Evolutionary conservation across 208 protist species (phyloP).

Genomic region (Leishmania mexicana): DNA sequence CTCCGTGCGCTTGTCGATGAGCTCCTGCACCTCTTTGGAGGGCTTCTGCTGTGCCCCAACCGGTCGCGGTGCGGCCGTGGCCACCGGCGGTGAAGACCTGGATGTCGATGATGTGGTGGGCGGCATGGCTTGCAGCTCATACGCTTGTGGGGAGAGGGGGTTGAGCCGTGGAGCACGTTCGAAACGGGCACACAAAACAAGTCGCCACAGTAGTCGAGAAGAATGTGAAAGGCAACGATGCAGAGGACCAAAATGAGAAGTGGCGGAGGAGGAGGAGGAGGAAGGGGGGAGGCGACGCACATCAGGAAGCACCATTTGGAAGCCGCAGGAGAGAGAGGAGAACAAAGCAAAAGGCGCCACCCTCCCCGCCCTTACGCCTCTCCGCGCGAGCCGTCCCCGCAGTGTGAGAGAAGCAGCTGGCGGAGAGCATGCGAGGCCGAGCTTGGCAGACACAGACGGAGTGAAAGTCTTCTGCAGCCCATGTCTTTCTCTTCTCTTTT

Average conservation of each 20-base stretch:
- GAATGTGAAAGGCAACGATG: not conserved
- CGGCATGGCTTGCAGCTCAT: not conserved
- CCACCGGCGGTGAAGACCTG: not conserved
- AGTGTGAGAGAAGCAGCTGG: not conserved
- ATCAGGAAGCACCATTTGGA: not conserved
- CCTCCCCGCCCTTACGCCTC: not conserved
- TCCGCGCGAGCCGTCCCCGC: not conserved
- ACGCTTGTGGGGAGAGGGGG: not conserved
- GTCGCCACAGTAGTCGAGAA: not conserved
- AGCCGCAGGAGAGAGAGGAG: not conserved
- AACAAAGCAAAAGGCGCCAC: no score
- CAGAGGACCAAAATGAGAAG: not conserved
- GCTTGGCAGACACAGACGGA: not conserved
- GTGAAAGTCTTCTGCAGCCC: not conserved
- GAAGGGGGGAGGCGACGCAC: not conserved
- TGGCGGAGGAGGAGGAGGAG: not conserved
- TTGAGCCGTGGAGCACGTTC: not conserved
- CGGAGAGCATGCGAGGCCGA: not conserved
- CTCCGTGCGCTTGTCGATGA: constrained; percentile 50
- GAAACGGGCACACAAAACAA: not conserved
- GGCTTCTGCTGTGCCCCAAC: constrained; percentile 16
- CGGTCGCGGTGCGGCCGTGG: constrained; percentile 11
- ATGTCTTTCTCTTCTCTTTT: not conserved
- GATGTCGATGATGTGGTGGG: not conserved
- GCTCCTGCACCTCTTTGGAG: constrained; percentile 63